These are phyloP conservation scores for Penicillium angulare DNA, from an alignment of 495 filamentous ascomycete genomes.

Conservation along the genomic window DNA sequence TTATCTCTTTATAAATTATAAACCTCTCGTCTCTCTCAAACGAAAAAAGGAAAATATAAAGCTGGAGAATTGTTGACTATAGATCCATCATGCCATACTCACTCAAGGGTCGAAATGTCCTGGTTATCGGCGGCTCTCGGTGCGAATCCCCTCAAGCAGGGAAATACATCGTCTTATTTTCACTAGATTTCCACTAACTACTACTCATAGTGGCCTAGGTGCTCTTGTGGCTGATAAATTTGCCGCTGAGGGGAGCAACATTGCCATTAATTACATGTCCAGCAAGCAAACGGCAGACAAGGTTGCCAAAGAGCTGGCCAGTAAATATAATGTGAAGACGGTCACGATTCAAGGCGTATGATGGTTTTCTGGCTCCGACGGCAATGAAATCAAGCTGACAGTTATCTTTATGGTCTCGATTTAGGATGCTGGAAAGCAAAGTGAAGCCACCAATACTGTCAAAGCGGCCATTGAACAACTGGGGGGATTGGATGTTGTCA, in stretches of 20 bases:
- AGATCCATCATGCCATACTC: slow-evolving; percentile 55
- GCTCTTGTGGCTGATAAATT: slow-evolving; percentile 63
- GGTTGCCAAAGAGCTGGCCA: slow-evolving; percentile 50
- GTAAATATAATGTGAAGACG: slow-evolving; percentile 53
- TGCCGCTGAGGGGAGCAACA: slow-evolving; percentile 62
- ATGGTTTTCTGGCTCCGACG: background rate
- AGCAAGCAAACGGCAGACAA: slow-evolving; percentile 53
- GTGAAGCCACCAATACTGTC: slow-evolving; percentile 54
- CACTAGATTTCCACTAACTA: too few relatives aligned
- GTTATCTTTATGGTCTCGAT: background rate
- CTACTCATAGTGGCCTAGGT: slow-evolving; percentile 57
- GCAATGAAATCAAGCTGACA: background rate
- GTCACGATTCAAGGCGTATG: slow-evolving; percentile 59
- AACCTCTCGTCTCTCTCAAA: too few relatives aligned
- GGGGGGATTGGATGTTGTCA: slow-evolving; percentile 67
- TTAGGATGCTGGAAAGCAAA: slow-evolving; percentile 58
- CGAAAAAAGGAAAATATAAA: too few relatives aligned
- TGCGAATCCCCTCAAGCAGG: slow-evolving; percentile 25
- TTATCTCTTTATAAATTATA: background rate
- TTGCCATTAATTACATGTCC: slow-evolving; percentile 69
- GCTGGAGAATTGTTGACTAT: too few relatives aligned
- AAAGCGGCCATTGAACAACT: slow-evolving; percentile 54
- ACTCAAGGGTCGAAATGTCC: slow-evolving; percentile 60
- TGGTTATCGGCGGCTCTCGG: slow-evolving; percentile 69
- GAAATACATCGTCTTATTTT: background rate